A percentile compares a stretch with the other conserved stretches of the same genome.
These are phyloP conservation scores for Mitragyna speciosa DNA, from an alignment of 257 asterid genomes.

Conservation along the genomic window DNA sequence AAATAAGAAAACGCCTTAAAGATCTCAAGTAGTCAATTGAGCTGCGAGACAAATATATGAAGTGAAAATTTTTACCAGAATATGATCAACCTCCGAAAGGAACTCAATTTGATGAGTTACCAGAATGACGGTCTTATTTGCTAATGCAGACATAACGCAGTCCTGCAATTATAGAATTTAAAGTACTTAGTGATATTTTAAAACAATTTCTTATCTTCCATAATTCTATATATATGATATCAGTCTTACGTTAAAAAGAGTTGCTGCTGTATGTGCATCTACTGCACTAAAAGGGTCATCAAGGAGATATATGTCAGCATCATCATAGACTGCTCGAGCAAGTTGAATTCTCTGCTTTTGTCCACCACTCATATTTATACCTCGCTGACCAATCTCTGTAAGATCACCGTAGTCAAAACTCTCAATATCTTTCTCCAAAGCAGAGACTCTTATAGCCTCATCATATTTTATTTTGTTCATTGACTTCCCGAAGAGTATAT, in stretches of 20 bases:
- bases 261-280: slow-evolving; percentile 79
- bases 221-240: background rate
- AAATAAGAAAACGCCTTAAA: background rate
- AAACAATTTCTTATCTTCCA: background rate
- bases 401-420: slow-evolving; percentile 66
- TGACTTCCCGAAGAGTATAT: slow-evolving; percentile 66
- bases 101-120: slow-evolving; percentile 90
- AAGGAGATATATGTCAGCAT: slow-evolving; percentile 68
- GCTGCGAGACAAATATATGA: background rate
- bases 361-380: slow-evolving; percentile 82
- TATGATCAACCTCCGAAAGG: slow-evolving; percentile 53
- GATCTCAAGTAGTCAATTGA: background rate
- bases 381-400: slow-evolving; percentile 86
- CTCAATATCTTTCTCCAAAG: slow-evolving; percentile 68
- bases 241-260: slow-evolving; percentile 60
- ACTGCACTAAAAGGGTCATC: slow-evolving; percentile 94
- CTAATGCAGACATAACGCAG: slow-evolving; percentile 65
- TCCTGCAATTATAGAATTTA: slow-evolving; percentile 40
- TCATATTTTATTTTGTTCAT: slow-evolving; percentile 54
- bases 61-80: slow-evolving; percentile 51
- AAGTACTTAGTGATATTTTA: background rate
- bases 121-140: slow-evolving; percentile 64
- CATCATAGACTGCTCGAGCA: slow-evolving; percentile 75
- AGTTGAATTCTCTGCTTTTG: slow-evolving; percentile 85
- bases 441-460: slow-evolving; percentile 53